These are phyloP conservation scores for Plectosphaerella plurivora DNA, from an alignment of 2,329 filamentous ascomycete genomes.

Conservation along the genomic window DNA sequence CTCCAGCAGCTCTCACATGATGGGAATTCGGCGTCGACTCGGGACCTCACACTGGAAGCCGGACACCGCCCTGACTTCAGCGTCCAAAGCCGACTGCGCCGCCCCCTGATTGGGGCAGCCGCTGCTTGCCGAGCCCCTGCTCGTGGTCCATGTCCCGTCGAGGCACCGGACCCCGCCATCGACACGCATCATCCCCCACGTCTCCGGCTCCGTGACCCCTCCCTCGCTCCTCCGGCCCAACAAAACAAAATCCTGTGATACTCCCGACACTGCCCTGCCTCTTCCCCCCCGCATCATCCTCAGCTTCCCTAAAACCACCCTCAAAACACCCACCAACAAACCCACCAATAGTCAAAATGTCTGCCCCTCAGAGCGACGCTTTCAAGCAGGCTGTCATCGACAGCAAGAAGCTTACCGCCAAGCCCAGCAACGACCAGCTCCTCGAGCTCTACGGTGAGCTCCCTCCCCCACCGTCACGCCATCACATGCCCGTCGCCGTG, in stretches of 20 bases:
- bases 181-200: not conserved
- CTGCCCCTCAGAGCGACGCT: constrained; percentile 32
- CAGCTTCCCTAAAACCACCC: not conserved
- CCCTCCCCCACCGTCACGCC: not conserved
- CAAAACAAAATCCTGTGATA: not conserved
- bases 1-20: too few relatives aligned
- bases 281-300: not conserved
- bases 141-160: too few relatives aligned
- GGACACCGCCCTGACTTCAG: too few relatives aligned
- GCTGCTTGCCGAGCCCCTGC: too few relatives aligned
- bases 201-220: not conserved
- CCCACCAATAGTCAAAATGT: constrained; percentile 29
- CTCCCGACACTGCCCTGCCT: not conserved
- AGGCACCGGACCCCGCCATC: not conserved
- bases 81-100: too few relatives aligned
- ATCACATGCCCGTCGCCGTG: not conserved
- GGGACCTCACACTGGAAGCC: too few relatives aligned
- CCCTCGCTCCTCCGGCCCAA: not conserved
- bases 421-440: constrained; percentile 60
- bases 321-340: constrained; percentile 4
- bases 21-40: too few relatives aligned
- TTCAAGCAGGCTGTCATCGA: constrained; percentile 57
- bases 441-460: constrained; percentile 58
- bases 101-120: too few relatives aligned
- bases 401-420: constrained; percentile 62